phyloP scores from a whole-genome alignment of 139 green algal genomes.

The Trebouxia sp. region DNA sequence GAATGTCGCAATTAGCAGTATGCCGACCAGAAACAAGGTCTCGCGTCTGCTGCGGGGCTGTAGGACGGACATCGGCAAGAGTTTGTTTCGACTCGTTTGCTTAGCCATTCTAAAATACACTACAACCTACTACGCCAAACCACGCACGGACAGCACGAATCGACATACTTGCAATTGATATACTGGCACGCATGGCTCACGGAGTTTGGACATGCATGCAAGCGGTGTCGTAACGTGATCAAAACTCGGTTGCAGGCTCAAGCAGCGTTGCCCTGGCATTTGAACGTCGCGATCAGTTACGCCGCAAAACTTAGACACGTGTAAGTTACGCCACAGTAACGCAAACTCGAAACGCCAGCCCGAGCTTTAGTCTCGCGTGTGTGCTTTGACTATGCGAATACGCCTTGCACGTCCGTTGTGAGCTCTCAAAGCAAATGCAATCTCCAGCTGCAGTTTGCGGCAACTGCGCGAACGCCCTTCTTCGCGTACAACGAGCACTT shows the following conservation, averaged over 20 bases:
- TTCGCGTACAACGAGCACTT: too few species aligned
- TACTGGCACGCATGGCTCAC: too few species aligned
- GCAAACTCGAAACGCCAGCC: too few species aligned
- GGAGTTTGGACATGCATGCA: too few species aligned
- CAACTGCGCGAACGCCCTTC: too few species aligned
- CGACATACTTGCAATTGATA: too few species aligned
- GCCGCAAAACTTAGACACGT: neutral
- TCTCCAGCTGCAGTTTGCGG: too few species aligned
- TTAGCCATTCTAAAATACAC: neutral
- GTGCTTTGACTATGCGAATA: too few species aligned
- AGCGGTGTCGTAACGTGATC: neutral
- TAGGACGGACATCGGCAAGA: neutral
- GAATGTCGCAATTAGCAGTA: slow-evolving; percentile 18
- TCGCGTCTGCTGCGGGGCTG: slow-evolving; percentile 1
- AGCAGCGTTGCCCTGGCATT: neutral
- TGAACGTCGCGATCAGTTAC: neutral
- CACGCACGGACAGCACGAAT: too few species aligned
- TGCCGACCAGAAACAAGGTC: neutral
- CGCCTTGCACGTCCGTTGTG: too few species aligned
- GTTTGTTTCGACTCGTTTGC: neutral
- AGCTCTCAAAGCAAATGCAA: too few species aligned
- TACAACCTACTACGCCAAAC: neutral
- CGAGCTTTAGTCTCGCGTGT: too few species aligned
- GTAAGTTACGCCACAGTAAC: neutral
- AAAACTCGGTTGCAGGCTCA: neutral